Evolutionary conservation across 2,329 filamentous ascomycete species (phyloP).

Genomic region (Ophiocordyceps australis): DNA sequence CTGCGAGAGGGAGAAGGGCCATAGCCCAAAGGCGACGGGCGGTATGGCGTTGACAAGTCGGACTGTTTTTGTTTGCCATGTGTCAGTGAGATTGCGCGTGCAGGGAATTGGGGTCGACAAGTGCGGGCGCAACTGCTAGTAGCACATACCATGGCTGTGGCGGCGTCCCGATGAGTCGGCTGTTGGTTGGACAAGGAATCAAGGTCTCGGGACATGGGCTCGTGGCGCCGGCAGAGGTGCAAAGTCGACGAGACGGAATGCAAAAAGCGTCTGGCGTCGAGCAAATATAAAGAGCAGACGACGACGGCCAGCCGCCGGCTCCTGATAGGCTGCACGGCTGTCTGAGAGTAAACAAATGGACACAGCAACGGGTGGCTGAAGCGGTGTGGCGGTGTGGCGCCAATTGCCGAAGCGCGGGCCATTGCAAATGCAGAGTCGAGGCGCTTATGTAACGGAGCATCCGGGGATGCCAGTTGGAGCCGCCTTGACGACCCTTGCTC

Average conservation of each 20-base stretch:
- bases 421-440: too few species aligned
- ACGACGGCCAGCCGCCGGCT: too few species aligned
- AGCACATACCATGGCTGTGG: too few species aligned
- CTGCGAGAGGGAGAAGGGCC: conserved; percentile 41
- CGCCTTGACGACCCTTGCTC: too few species aligned
- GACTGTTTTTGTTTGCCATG: conserved; percentile 27
- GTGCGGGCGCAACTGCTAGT: too few species aligned
- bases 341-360: conserved; percentile 10
- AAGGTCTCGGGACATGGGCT: conserved; percentile 1
- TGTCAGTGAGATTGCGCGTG: conserved; percentile 10
- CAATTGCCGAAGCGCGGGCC: too few species aligned
- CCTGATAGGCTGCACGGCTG: background rate
- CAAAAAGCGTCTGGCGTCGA: too few species aligned
- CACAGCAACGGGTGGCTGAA: too few species aligned
- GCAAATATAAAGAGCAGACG: too few species aligned
- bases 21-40: conserved; percentile 54
- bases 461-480: too few species aligned
- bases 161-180: conserved; percentile 1
- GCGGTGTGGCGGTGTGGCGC: too few species aligned
- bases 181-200: conserved; percentile 7
- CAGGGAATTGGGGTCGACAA: conserved; percentile 6
- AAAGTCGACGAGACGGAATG: background rate
- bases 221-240: background rate
- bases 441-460: too few species aligned
- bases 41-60: conserved; percentile 41